Conservation (phyloP, 2,329 filamentous ascomycete species). For the Fusarium hostae region DNA sequence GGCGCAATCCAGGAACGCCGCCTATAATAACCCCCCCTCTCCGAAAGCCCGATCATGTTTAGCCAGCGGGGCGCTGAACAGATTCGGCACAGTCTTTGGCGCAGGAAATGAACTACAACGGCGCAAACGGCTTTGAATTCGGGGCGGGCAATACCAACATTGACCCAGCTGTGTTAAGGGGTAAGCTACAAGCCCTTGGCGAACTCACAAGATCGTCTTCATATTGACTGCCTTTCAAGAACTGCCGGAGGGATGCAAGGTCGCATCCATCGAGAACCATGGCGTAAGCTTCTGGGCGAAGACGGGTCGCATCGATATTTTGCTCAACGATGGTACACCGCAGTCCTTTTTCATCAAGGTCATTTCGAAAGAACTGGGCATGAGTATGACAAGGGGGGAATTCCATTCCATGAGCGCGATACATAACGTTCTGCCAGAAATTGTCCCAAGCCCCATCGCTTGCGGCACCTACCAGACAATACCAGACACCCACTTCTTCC, state of each 20-base stretch:
- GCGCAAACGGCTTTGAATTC: background rate
- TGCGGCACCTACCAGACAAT: background rate
- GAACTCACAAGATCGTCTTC: too few species aligned
- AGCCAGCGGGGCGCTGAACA: background rate
- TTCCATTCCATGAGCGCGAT: background rate
- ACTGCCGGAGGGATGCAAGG: background rate
- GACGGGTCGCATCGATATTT: background rate
- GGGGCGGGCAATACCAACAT: background rate
- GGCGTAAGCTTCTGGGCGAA: background rate
- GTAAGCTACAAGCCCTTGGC: background rate
- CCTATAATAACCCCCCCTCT: background rate
- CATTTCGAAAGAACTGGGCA: background rate
- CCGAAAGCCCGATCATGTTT: background rate
- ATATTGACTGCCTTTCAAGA: background rate
- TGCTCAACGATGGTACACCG: accelerated
- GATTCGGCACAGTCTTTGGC: too few species aligned
- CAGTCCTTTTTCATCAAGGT: background rate
- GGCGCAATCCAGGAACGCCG: background rate
- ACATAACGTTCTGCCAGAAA: background rate
- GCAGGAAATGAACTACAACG: background rate
- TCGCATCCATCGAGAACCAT: background rate
- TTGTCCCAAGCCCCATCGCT: background rate
- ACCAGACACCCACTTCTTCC: background rate
- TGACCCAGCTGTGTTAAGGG: background rate
- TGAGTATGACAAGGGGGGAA: background rate